Base-by-base conservation (phyloP, 805 yeast genomes). In the Suhomyces emberorum region DNA sequence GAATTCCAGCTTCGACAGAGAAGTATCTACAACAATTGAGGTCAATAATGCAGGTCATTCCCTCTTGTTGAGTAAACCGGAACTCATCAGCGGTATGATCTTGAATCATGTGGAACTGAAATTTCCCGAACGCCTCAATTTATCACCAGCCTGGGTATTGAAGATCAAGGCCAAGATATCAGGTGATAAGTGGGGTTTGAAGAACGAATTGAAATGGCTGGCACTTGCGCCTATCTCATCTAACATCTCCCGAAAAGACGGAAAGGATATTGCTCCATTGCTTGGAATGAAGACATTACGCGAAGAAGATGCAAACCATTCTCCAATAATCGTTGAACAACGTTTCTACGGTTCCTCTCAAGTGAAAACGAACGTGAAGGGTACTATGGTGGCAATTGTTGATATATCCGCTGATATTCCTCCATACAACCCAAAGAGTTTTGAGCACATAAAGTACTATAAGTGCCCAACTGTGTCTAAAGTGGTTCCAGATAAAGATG, bases 401-500 rank as follows among this genome's bases (percentile, higher is more conserved):
- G 89, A 83, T 51, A 83, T 83, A 17, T 81, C 88, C 1, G 76
- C 79, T 0, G 81, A 77, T 42, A 65, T 76, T 2, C 89, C 89
- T 3, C 83, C 88, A 0, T 83, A 83, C 51, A 79, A 77, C 38
- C 88, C 89, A 0, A 44, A 55, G 15, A 59, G 77, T 15, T 78
- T 83, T 48, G 29, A 57, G 14, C 55, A 72, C 11, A 72, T 84
- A 45, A 63, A 63, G 37, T 83, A 83, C 61, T 69, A 77, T 57
- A 83, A 84, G 59, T 79, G 80, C 57, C 83, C 88, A 21, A 83
- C 91, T 1, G 88, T 83, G 25, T 79, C 88, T 4, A 83, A 83
- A 54, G 79, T 83, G 19, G 85, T 82, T 1, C 91, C 91, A 0
- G 83, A 81, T 43, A 68, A 67, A 31, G 58, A 65, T 6, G 78